Evolutionary conservation across 1,284 basidiomycete species (phyloP), one percentile per base, ranked within the genome.

Genomic region (Ceratobasidium sp.): DNA sequence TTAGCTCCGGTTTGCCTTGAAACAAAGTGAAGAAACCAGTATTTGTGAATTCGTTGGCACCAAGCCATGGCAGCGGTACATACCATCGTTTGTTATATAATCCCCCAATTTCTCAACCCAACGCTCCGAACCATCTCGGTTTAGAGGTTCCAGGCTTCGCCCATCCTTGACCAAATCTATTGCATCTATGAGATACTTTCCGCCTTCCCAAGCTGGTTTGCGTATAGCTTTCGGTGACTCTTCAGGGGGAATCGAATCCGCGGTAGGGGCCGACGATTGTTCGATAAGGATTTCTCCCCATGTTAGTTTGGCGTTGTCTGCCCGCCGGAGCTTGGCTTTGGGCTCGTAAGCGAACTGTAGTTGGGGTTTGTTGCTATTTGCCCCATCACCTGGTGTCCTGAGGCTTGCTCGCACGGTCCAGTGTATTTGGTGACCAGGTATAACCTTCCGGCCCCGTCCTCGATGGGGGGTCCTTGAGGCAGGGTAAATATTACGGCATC

Each of bases 371-470:
- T 18, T 12, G 18, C 10, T 41, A 4, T 33, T n/a, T 8, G 18
- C 60, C 18, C 6, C 41, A 4, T 44, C 14, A 27, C 54, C 23
- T 3, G 16, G 38, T 5, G 7, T 2, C 14, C 23, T 3, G 10
- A 27, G 7, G 52, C 54, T 71, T 2, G 69, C 69, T 33, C 38
- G 30, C 6, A 71, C 69, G 0, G 69, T 30, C 54, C 54, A 71
- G 16, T 71, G 69, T 1, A 71, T 48, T 12, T 50, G 27, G 20
- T 71, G 69, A 3, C 27, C n/a, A 18, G 6, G 33, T n/a, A 60
- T 3, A 0, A 71, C 50, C 4, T 60, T 60, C 6, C 69, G 54
- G 1, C 27, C 69, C 10, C 14, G 10, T 0, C 69, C 69, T 1
- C 54, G 0, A 48, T 71, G 69, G 3, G 69, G 69, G 1, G 20